A percentile compares a stretch with the other conserved stretches of the same genome.
These are phyloP conservation scores for Euphrasia confusa DNA, from an alignment of 257 asterid species.

Conservation along the genomic window DNA sequence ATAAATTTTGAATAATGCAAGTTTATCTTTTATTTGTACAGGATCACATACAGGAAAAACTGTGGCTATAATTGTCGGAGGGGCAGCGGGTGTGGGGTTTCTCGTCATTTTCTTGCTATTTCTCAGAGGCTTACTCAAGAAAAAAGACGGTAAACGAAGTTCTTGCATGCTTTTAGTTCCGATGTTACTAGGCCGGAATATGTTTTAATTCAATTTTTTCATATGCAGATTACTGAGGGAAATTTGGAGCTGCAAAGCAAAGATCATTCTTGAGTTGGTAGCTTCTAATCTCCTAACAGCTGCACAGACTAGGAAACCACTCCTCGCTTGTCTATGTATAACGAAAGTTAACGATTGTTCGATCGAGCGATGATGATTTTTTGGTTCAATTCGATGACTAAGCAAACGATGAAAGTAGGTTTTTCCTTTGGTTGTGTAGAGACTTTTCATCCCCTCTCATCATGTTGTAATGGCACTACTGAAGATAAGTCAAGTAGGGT, in stretches of 20 bases:
- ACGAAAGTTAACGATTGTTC: not conserved
- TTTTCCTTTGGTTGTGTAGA: conserved; percentile 25
- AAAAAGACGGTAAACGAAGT: conserved; percentile 58
- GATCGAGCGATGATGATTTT: conserved; percentile 6
- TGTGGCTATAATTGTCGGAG: conserved; percentile 84
- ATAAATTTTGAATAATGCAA: conserved; percentile 23
- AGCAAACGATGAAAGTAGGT: conserved; percentile 1
- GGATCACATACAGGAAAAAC: conserved; percentile 72
- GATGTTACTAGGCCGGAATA: not conserved
- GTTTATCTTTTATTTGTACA: conserved; percentile 27
- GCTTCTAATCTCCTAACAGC: conserved; percentile 12
- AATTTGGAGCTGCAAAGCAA: conserved; percentile 1
- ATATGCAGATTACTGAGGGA: conserved; percentile 31
- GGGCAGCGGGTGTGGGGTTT: conserved; percentile 84
- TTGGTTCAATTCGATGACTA: not conserved
- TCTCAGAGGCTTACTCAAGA: conserved; percentile 58
- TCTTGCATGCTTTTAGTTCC: not conserved
- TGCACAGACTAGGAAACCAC: conserved; percentile 28
- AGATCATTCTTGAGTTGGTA: conserved; percentile 22
- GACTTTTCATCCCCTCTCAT: not conserved
- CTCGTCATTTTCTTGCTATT: conserved; percentile 59
- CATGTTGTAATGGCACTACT: not conserved
- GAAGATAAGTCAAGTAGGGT: conserved; percentile 1
- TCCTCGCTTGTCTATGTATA: not conserved
- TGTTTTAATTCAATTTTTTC: not conserved